phyloP scores from a whole-genome alignment of 345 rosid genomes.

The Gossypium rotundifolium region DNA sequence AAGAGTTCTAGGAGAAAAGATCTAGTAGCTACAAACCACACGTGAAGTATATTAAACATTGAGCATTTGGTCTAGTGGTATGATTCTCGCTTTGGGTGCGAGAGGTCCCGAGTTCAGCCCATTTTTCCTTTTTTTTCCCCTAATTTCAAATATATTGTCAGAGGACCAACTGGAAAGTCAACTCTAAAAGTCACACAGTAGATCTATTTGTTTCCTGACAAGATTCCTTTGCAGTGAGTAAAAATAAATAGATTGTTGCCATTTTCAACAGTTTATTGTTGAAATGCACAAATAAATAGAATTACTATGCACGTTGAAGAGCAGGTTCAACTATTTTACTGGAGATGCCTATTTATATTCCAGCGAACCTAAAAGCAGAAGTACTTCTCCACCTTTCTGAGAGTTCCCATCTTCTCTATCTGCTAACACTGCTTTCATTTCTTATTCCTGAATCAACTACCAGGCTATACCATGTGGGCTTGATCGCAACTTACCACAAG shows the following conservation, averaged over 20 bases:
- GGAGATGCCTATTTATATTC: not conserved
- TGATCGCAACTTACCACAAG: no score
- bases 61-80: conserved; percentile 59
- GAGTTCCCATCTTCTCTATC: not conserved
- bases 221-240: no score
- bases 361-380: not conserved
- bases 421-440: not conserved
- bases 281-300: no score
- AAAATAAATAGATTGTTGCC: no score
- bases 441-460: not conserved
- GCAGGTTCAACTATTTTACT: not conserved
- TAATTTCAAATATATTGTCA: no score
- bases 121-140: no score
- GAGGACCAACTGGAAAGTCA: no score
- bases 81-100: conserved; percentile 59
- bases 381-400: not conserved
- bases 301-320: no score
- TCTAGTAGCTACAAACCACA: no score
- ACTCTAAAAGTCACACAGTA: no score
- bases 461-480: not conserved
- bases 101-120: conserved; percentile 34
- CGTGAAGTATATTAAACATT: not conserved
- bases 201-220: no score
- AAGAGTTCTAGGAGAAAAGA: not conserved
- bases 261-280: no score